Percentiles rank a stretch among this genome's conserved stretches.
phyloP scores from a whole-genome alignment of 371 early-diverging fungal genomes.

The Choanephora cucurbitarum region DNA sequence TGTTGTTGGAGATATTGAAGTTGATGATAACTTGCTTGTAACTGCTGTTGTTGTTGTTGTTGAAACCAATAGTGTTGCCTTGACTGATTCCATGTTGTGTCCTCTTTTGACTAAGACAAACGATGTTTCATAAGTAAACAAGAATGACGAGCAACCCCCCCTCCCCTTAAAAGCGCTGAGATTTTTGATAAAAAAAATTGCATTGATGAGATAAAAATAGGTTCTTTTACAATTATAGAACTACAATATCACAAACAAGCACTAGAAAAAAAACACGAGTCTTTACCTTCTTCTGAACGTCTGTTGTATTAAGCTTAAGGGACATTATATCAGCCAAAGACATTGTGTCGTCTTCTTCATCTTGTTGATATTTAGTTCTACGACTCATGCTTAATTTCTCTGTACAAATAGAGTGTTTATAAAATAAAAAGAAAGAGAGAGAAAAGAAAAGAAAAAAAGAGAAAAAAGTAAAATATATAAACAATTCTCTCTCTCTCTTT shows the following conservation, averaged over 20 bases:
- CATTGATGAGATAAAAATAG: conserved; percentile 5
- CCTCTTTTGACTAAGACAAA: background rate
- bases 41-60: conserved; percentile 23
- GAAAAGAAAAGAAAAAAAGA: conserved; percentile 7
- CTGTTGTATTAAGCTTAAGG: conserved; percentile 14
- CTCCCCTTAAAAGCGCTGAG: conserved; percentile 1
- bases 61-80: conserved; percentile 11
- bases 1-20: conserved; percentile 30
- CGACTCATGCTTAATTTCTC: background rate
- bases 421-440: conserved; percentile 1
- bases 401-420: too few relatives aligned
- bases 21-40: conserved; percentile 28
- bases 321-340: conserved; percentile 27
- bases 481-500: background rate
- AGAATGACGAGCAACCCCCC: background rate
- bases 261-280: conserved; percentile 2
- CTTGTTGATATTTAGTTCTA: background rate
- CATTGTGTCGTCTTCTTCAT: conserved; percentile 21
- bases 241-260: background rate
- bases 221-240: background rate
- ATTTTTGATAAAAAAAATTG: conserved; percentile 8
- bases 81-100: conserved; percentile 14
- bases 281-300: background rate
- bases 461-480: background rate
- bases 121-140: background rate